phyloP scores from a whole-genome alignment of 140 eudicot species.

The Eryngium alpinum region DNA sequence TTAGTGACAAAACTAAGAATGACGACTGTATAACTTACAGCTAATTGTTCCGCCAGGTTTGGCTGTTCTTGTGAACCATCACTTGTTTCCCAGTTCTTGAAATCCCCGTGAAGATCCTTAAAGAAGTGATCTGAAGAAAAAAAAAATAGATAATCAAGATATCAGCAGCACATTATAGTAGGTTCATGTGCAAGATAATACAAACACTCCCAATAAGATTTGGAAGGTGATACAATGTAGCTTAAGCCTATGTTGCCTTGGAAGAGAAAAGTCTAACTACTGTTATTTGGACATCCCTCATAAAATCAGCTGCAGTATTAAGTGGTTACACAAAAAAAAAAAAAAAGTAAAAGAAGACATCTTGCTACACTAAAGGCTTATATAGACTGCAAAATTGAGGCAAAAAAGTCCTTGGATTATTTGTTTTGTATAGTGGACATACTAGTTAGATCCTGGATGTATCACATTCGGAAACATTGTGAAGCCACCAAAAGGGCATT shows the following conservation, averaged over 20 bases:
- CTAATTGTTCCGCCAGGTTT: slow-evolving; percentile 90
- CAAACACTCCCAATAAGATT: slow-evolving; percentile 11
- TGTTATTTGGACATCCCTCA: slow-evolving; percentile 92
- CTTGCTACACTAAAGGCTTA: slow-evolving; percentile 20
- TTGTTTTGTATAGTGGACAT: not conserved
- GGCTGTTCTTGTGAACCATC: slow-evolving; percentile 79
- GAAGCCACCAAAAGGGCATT: too few relatives aligned
- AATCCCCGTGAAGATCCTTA: slow-evolving; percentile 90
- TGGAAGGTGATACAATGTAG: slow-evolving; percentile 19
- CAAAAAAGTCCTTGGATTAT: not conserved
- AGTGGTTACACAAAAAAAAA: slow-evolving; percentile 48
- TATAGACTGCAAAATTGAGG: not conserved
- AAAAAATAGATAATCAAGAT: slow-evolving; percentile 3
- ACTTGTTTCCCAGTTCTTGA: slow-evolving; percentile 73
- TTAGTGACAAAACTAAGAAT: not conserved
- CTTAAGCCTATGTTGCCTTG: slow-evolving; percentile 19
- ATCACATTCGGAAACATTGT: too few relatives aligned
- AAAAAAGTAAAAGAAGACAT: slow-evolving; percentile 11
- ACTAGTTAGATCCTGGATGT: not conserved
- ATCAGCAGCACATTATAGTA: slow-evolving; percentile 16
- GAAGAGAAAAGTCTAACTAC: slow-evolving; percentile 92
- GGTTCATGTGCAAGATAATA: slow-evolving; percentile 18
- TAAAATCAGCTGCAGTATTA: slow-evolving; percentile 89
- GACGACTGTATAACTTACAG: slow-evolving; percentile 35
- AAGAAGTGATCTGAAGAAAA: slow-evolving; percentile 62